phyloP scores from a whole-genome alignment of 495 filamentous ascomycete genomes.

The Neurospora intermedia region DNA sequence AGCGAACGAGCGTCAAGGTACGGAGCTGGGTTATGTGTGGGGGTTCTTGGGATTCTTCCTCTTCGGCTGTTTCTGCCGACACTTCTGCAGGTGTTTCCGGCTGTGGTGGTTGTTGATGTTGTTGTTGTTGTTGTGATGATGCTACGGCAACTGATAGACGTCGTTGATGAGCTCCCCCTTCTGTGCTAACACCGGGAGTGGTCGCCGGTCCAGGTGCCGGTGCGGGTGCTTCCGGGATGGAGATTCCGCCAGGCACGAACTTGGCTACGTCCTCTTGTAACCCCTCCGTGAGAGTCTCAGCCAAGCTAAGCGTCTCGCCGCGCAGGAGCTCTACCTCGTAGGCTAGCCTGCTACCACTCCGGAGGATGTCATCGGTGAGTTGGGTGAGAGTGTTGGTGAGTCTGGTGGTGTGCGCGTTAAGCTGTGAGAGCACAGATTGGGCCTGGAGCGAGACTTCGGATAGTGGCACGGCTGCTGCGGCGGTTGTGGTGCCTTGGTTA shows the following conservation, averaged over 20 bases:
- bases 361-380: slow-evolving; percentile 88
- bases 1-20: slow-evolving; percentile 71
- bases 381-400: slow-evolving; percentile 75
- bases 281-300: slow-evolving; percentile 63
- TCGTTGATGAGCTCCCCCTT: slow-evolving; percentile 14
- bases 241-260: slow-evolving; percentile 50
- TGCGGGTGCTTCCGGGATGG: slow-evolving; percentile 5
- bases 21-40: slow-evolving; percentile 65
- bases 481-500: slow-evolving; percentile 16
- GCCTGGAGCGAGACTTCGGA: slow-evolving; percentile 70
- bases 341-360: slow-evolving; percentile 72
- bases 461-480: slow-evolving; percentile 48
- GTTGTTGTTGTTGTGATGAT: slow-evolving; percentile 1
- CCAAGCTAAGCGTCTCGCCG: slow-evolving; percentile 68
- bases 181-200: neutral
- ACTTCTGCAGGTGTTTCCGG: slow-evolving; percentile 1
- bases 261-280: slow-evolving; percentile 57
- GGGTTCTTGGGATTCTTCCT: slow-evolving; percentile 39
- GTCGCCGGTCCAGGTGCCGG: neutral
- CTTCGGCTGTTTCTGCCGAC: neutral
- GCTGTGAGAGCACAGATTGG: slow-evolving; percentile 71
- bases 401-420: slow-evolving; percentile 77
- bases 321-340: slow-evolving; percentile 93
- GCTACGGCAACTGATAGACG: slow-evolving; percentile 15
- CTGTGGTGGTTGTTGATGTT: neutral